Conservation (phyloP, 2,329 filamentous ascomycete genomes). For the Phialemonium atrogriseum region DNA sequence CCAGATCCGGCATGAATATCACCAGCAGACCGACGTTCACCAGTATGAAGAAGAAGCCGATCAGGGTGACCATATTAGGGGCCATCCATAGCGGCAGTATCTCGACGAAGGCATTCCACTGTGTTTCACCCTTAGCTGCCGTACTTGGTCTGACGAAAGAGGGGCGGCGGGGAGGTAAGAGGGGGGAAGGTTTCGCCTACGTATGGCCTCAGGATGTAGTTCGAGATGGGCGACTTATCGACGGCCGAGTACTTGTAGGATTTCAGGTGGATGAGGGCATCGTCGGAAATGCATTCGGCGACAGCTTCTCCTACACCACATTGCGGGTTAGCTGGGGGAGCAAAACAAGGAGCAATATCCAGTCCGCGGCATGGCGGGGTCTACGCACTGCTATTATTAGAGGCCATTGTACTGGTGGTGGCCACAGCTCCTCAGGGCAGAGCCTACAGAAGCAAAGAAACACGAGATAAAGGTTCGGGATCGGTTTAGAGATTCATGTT, state of each 20-base stretch:
- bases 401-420: too few relatives aligned
- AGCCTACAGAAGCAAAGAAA: too few relatives aligned
- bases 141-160: slow-evolving; percentile 4
- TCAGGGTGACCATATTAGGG: slow-evolving; percentile 92
- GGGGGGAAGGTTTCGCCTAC: slow-evolving; percentile 45
- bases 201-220: slow-evolving; percentile 91
- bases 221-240: slow-evolving; percentile 88
- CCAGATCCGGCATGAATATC: slow-evolving; percentile 78
- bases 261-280: slow-evolving; percentile 83
- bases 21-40: slow-evolving; percentile 68
- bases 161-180: slow-evolving; percentile 7
- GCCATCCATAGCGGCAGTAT: slow-evolving; percentile 91
- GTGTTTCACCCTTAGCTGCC: slow-evolving; percentile 14
- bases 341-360: neutral
- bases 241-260: slow-evolving; percentile 97
- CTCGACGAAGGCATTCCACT: slow-evolving; percentile 98
- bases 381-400: slow-evolving; percentile 1
- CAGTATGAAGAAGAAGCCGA: slow-evolving; percentile 92
- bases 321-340: too few relatives aligned
- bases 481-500: too few relatives aligned
- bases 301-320: slow-evolving; percentile 43
- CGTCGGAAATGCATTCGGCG: slow-evolving; percentile 75
- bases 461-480: too few relatives aligned
- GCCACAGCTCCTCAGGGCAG: too few relatives aligned
- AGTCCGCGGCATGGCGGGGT: too few relatives aligned